Evolutionary conservation across 2,329 filamentous ascomycete species (phyloP).

Genomic region (Fusarium multiceps): DNA sequence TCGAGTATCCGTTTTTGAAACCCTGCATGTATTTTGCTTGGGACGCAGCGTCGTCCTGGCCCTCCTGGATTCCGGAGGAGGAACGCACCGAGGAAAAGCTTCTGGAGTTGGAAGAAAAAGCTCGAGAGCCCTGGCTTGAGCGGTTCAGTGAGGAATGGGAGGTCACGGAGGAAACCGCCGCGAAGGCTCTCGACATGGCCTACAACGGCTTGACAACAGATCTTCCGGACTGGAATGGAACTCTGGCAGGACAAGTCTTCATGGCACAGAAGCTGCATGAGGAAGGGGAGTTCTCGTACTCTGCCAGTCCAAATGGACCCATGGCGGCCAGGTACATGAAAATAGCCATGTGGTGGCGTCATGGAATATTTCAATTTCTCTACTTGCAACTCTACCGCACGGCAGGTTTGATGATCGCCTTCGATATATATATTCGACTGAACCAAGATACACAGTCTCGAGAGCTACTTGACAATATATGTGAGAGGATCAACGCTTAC

Average conservation of each 20-base stretch:
- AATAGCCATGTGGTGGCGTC: constrained; percentile 32
- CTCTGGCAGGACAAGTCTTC: constrained; percentile 1
- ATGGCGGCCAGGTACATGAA: constrained; percentile 13
- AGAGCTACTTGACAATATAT: neutral
- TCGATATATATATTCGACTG: constrained; percentile 1
- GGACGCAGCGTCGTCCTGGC: constrained; percentile 14
- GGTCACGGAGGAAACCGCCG: constrained; percentile 1
- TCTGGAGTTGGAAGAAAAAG: neutral
- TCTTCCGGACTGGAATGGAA: constrained; percentile 9
- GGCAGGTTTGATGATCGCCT: constrained; percentile 22
- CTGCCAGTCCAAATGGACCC: constrained; percentile 19
- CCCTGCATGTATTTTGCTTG: constrained; percentile 21
- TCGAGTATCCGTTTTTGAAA: neutral
- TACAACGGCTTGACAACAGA: constrained; percentile 3
- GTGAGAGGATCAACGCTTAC: neutral
- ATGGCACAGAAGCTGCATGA: constrained; percentile 4
- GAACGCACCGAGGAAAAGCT: constrained; percentile 2
- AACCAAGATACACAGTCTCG: neutral
- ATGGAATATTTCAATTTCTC: constrained; percentile 28
- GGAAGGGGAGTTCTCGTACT: neutral
- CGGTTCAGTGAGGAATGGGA: constrained; percentile 16
- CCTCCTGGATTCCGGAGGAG: neutral
- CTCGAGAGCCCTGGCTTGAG: constrained; percentile 10
- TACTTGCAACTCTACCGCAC: constrained; percentile 28
- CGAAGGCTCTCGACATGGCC: constrained; percentile 21